Conservation (phyloP, 371 early-diverging fungal species). For the Nosema muscidifuracis region DNA sequence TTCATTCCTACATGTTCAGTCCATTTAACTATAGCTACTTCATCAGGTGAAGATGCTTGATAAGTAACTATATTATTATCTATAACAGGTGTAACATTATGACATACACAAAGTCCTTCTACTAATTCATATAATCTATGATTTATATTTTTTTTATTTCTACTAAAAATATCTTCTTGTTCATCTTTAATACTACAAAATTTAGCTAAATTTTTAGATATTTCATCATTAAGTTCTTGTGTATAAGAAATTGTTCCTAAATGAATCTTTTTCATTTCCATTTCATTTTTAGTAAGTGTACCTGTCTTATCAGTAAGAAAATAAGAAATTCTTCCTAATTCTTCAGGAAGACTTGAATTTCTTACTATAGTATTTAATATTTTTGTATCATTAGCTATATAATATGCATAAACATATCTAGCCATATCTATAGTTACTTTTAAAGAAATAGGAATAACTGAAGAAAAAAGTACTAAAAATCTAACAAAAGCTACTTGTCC, state of each 20-base stretch:
- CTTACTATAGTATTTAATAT: constrained; percentile 68
- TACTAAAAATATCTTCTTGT: constrained; percentile 11
- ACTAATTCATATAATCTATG: constrained; percentile 71
- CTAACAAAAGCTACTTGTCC: constrained; percentile 82
- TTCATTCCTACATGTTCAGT: constrained; percentile 78
- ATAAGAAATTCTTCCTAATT: constrained; percentile 84
- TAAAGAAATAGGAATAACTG: constrained; percentile 89
- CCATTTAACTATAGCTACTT: constrained; percentile 94
- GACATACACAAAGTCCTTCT: constrained; percentile 77
- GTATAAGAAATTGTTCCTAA: constrained; percentile 88
- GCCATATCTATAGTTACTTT: constrained; percentile 94
- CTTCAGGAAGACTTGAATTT: constrained; percentile 84
- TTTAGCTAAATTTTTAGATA: constrained; percentile 25
- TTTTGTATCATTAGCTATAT: constrained; percentile 65
- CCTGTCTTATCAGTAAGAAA: constrained; percentile 93
- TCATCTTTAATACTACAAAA: constrained; percentile 1
- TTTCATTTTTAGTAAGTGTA: constrained; percentile 87
- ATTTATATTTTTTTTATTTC: constrained; percentile 41
- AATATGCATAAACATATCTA: constrained; percentile 75
- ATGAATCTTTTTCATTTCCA: constrained; percentile 89
- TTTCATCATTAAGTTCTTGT: constrained; percentile 67
- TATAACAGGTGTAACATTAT: constrained; percentile 70
- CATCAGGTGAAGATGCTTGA: constrained; percentile 97
- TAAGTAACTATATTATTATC: constrained; percentile 66
- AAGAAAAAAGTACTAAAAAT: constrained; percentile 88